phyloP scores from a whole-genome alignment of 495 filamentous ascomycete genomes.

The Jackrogersella minutella region DNA sequence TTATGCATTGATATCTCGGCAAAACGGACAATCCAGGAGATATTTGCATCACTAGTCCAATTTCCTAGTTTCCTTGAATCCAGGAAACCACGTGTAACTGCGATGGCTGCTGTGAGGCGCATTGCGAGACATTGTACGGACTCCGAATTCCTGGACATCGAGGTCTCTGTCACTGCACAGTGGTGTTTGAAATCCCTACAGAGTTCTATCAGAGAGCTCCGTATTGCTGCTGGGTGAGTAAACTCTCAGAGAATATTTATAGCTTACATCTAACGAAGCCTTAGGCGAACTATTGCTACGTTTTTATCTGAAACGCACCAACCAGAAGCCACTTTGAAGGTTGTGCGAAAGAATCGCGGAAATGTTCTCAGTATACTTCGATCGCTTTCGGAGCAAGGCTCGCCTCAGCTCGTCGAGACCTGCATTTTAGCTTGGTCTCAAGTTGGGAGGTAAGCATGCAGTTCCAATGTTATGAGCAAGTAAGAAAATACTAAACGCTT shows the following conservation, averaged over 20 bases:
- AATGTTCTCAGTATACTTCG: constrained; percentile 73
- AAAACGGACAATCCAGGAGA: constrained; percentile 50
- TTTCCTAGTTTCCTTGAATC: constrained; percentile 66
- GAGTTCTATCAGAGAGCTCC: constrained; percentile 85
- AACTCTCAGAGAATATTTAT: neutral
- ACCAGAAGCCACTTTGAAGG: constrained; percentile 45
- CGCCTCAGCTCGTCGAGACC: constrained; percentile 75
- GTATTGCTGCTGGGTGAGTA: constrained; percentile 76
- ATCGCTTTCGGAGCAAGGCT: constrained; percentile 70
- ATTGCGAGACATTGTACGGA: constrained; percentile 69
- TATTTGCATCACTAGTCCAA: constrained; percentile 65
- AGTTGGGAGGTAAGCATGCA: constrained; percentile 66
- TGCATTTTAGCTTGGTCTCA: constrained; percentile 85
- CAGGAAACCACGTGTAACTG: constrained; percentile 69
- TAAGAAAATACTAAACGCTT: constrained; percentile 14
- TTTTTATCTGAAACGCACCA: constrained; percentile 67
- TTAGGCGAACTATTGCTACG: constrained; percentile 67
- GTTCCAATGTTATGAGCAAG: neutral
- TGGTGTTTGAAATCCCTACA: constrained; percentile 81
- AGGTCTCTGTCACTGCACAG: constrained; percentile 70
- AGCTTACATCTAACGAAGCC: constrained; percentile 42
- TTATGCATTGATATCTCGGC: constrained; percentile 1
- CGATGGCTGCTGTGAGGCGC: constrained; percentile 75
- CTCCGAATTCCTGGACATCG: constrained; percentile 67
- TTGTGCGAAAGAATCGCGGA: constrained; percentile 69